Evolutionary conservation across 371 early-diverging fungal genomes (phyloP).

Genomic region (Smittium culicis): DNA sequence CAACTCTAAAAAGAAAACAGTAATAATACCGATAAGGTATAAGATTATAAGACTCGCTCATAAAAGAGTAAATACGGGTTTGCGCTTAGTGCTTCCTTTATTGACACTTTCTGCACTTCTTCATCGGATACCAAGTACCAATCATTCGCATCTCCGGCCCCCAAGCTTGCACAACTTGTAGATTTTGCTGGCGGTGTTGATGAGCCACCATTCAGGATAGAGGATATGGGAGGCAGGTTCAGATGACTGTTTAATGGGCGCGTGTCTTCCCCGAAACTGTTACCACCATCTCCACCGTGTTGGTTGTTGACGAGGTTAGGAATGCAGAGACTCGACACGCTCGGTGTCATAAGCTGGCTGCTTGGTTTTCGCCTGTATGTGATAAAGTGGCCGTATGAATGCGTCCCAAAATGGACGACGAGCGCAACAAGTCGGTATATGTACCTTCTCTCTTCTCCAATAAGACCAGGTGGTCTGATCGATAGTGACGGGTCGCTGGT

Average conservation of each 20-base stretch:
- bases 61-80: conserved; percentile 86
- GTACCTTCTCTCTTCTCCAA: conserved; percentile 12
- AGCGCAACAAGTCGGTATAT: conserved; percentile 66
- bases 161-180: background rate
- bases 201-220: background rate
- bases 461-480: background rate
- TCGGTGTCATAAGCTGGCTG: conserved; percentile 10
- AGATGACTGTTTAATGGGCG: background rate
- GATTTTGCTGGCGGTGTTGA: conserved; percentile 1
- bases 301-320: background rate
- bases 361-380: conserved; percentile 59
- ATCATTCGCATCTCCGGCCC: conserved; percentile 18
- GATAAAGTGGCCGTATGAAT: conserved; percentile 88
- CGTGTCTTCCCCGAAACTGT: no score
- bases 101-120: conserved; percentile 56
- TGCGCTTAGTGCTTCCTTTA: conserved; percentile 48
- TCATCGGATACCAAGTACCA: conserved; percentile 89
- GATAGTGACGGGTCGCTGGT: conserved; percentile 25
- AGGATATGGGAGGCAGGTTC: no score
- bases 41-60: conserved; percentile 50
- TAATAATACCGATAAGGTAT: no score
- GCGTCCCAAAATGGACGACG: conserved; percentile 78
- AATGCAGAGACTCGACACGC: background rate
- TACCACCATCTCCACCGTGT: background rate
- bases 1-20: no score